Evolutionary conservation across 176 grass and related monocot species (phyloP), one percentile per base, ranked within the genome.

Genomic region (Paspalum vaginatum): DNA sequence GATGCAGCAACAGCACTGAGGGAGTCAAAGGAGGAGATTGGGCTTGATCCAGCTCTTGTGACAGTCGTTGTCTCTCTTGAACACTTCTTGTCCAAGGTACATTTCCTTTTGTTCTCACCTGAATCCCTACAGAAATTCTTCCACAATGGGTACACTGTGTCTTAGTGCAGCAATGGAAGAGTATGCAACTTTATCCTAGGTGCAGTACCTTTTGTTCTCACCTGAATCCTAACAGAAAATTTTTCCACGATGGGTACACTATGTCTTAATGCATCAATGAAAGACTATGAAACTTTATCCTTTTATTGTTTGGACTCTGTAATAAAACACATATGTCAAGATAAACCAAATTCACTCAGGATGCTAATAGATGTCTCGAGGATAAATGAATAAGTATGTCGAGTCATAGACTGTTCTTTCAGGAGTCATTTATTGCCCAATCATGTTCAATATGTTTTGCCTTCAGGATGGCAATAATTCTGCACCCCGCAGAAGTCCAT

Each of bases 1-100:
- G 88, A 91, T 74, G 66, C 53, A 47, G 88, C 84, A 40, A 94
- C 92, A 51, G 92, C 92, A 57, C 72, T 81, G 58, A 83, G 92
- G 52, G 88, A 94, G 72, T 84, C 92, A 14, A 81, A 86, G 17
- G 92, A 91, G 81, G 88, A 94, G 72, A 94, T 91, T 59, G 92
- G 92, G 24, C 80, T 94, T 75, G 86, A 88, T 77, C 81, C 86
- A 48, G 8, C 76, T 42, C 46, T 91, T 7, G 72, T 94, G 41
- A 91, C 88, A 32, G 80, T 91, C 3, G 92, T 88, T 64, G 70
- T 83, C 18, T 70, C 78, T 45, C 80, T 94, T 49, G 88, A 94
- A 25, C 92, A 90, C 27, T 94, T 91, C 41, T 75, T 94, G 72
- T 94, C 92, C 32, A 75, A 80, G 86, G 92, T 94, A 45, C 57